Evolutionary conservation across 352 stramenopile species (phyloP).

Genomic region (Phytophthora hybrid): DNA sequence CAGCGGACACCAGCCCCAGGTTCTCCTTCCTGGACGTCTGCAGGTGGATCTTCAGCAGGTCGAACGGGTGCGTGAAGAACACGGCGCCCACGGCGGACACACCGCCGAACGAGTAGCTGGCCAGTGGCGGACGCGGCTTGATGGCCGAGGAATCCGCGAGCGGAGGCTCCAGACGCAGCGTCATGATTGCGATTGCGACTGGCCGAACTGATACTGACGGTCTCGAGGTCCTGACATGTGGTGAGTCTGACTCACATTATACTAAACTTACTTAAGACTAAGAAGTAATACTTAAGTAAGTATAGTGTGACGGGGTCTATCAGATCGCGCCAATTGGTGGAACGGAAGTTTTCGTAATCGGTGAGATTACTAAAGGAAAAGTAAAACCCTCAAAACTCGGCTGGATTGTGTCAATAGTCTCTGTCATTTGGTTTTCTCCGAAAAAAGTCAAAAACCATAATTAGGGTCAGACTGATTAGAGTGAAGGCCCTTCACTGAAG

Average conservation of each 20-base stretch:
- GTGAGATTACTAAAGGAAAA: slow-evolving; percentile 25
- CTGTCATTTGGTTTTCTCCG: no score
- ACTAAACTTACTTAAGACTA: no score
- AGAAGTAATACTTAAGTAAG: background rate
- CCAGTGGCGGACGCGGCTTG: slow-evolving; percentile 46
- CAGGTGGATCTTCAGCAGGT: slow-evolving; percentile 85
- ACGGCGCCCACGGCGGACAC: slow-evolving; percentile 81
- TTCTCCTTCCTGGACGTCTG: slow-evolving; percentile 85
- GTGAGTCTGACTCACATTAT: no score
- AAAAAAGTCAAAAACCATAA: no score
- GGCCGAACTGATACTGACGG: no score
- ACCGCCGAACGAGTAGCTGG: slow-evolving; percentile 81
- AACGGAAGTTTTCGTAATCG: slow-evolving; percentile 16
- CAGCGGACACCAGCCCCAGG: slow-evolving; percentile 55
- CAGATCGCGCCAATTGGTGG: slow-evolving; percentile 16
- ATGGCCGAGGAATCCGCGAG: background rate
- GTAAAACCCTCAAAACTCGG: no score
- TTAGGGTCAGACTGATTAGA: background rate
- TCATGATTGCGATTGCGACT: background rate
- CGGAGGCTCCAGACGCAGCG: background rate
- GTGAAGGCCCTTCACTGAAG: no score
- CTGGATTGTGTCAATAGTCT: no score
- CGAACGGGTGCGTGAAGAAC: slow-evolving; percentile 89
- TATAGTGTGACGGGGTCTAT: slow-evolving; percentile 12
- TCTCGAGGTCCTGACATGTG: no score